Base-by-base conservation (phyloP, 495 filamentous ascomycete species). In the Aspergillus kassunensis region DNA sequence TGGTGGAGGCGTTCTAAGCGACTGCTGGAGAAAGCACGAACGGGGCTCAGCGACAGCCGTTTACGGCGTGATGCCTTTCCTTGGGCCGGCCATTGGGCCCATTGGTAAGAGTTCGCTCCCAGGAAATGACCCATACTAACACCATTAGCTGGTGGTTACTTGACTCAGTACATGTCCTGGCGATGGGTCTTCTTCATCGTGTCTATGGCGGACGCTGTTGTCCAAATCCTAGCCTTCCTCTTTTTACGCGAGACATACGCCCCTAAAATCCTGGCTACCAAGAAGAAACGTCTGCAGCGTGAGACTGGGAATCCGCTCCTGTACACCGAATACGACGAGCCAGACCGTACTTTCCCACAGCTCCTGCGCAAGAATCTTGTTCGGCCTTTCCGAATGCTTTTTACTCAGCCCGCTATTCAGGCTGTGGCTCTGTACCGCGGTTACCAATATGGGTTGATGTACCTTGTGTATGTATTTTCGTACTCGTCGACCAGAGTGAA, bases 41-140 rank as follows among this genome's bases (percentile, higher is more conserved):
- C 71, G 85, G 29, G 85, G 84, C 1, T 68, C 62, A 49, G 76
- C 80, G 11, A 70, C 81, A n/a, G 70, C 62, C 9, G 64, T 84
- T 10, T 83, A 80, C 65, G 72, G 55, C 30, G 58, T 85, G 0
- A 48, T 49, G 2, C 82, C 82, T 3, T 59, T 84, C 0, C 62
- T 86, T 0, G 81, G 80, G 0, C 80, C 80, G 4, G 75, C 72
- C 4, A 44, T 80, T 5, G 78, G 78, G 0, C 78, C 79, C 0
- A 70, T 82, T 33, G 48, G 48, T 51, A 45, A 16, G 30, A 34
- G 4, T 3, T 6, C 16, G 16, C 12, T 15, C 16, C 21, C 19
- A 1, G 8, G 30, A 6, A 18, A 3, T 6, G 5, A 25, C 8
- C 3, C 25, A 42, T 21, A 6, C 16, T 30, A 33, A 33, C 30